Percentiles rank a stretch among this genome's conserved stretches.
phyloP scores from a whole-genome alignment of 1,284 basidiomycete species.

The Porodaedalea pini region DNA sequence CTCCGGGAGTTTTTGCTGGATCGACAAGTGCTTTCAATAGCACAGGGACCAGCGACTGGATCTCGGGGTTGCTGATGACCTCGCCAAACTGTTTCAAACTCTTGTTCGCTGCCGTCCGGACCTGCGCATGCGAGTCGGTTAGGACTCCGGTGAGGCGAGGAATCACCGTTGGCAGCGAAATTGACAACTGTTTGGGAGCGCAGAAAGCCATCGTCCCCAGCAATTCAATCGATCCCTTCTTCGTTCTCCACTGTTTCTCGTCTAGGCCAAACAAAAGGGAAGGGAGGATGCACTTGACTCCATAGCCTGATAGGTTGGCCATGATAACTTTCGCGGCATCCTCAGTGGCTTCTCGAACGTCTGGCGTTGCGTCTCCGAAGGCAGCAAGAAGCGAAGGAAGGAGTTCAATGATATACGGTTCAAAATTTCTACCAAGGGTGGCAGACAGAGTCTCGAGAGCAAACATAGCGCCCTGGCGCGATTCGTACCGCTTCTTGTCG shows the following conservation, averaged over 20 bases:
- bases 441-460: constrained; percentile 90
- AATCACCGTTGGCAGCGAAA: constrained; percentile 95
- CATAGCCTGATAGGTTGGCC: constrained; percentile 92
- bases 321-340: constrained; percentile 95
- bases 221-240: constrained; percentile 97
- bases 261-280: constrained; percentile 88
- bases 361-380: constrained; percentile 87
- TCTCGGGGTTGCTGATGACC: constrained; percentile 92
- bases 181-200: constrained; percentile 91
- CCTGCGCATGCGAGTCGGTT: constrained; percentile 97
- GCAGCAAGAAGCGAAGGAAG: constrained; percentile 83
- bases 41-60: constrained; percentile 88
- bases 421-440: constrained; percentile 86
- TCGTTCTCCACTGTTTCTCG: constrained; percentile 98
- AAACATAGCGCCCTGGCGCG: constrained; percentile 93
- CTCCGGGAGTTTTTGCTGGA: constrained; percentile 87
- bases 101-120: constrained; percentile 89
- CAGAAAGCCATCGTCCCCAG: constrained; percentile 99
- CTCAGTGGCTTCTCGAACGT: constrained; percentile 93
- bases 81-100: constrained; percentile 98
- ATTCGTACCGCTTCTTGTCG: constrained; percentile 86
- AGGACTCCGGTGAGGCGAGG: constrained; percentile 92
- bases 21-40: constrained; percentile 96
- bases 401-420: constrained; percentile 89
- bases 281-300: constrained; percentile 93